Conservation (phyloP, 192 early-diverging fungal species). For the Phycomyces blakesleeanus region DNA sequence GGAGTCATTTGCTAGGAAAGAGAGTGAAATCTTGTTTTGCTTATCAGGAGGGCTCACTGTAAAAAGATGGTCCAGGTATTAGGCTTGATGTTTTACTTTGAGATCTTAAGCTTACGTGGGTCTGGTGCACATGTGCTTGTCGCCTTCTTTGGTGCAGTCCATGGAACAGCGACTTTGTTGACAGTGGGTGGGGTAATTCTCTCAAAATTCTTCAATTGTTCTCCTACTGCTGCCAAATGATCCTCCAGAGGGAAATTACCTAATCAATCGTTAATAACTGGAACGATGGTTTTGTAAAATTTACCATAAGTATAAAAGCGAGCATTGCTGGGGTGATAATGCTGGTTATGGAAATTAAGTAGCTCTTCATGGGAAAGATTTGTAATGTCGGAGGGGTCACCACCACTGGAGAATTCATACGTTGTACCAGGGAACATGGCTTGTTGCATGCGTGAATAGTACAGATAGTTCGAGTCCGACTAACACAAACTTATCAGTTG, state of each 20-base stretch:
- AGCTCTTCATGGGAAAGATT: slow-evolving; percentile 84
- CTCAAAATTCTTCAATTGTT: slow-evolving; percentile 54
- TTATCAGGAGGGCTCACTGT: slow-evolving; percentile 66
- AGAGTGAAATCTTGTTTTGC: slow-evolving; percentile 76
- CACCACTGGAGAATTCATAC: slow-evolving; percentile 82
- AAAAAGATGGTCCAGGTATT: too few relatives aligned
- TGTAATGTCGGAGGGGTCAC: slow-evolving; percentile 84
- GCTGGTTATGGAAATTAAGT: slow-evolving; percentile 72
- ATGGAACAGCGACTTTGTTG: slow-evolving; percentile 53
- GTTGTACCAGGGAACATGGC: slow-evolving; percentile 80
- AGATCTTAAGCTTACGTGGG: slow-evolving; percentile 48
- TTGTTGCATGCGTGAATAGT: slow-evolving; percentile 72
- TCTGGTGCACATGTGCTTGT: slow-evolving; percentile 59
- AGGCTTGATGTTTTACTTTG: too few relatives aligned
- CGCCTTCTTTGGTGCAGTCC: slow-evolving; percentile 44
- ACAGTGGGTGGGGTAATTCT: slow-evolving; percentile 43
- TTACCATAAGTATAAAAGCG: slow-evolving; percentile 86
- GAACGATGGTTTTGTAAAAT: not conserved
- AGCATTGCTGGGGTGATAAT: slow-evolving; percentile 94
- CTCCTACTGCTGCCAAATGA: slow-evolving; percentile 68
- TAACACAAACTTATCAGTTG: slow-evolving; percentile 20
- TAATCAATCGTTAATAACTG: slow-evolving; percentile 1
- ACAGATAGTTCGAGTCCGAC: slow-evolving; percentile 80
- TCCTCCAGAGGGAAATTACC: slow-evolving; percentile 70
- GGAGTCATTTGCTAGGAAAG: slow-evolving; percentile 69